Percentiles rank a stretch among this genome's conserved stretches.
phyloP scores from a whole-genome alignment of 108 stramenopile genomes.

The Pseudonitzschia delicatissima region DNA sequence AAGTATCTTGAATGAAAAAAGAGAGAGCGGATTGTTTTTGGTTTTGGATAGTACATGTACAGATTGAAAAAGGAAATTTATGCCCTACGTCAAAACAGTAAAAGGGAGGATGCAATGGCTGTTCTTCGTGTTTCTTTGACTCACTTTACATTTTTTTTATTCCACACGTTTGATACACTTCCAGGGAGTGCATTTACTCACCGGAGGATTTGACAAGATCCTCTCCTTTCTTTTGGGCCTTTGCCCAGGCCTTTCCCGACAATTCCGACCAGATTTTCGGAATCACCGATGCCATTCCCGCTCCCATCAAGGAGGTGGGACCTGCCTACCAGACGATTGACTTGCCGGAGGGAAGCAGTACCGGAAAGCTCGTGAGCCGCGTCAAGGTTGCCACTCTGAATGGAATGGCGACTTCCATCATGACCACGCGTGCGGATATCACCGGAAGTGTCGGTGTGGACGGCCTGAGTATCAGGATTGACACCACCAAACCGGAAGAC shows the following conservation, averaged over 20 bases:
- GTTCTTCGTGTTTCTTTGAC: too few species aligned
- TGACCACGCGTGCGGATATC: slow-evolving; percentile 73
- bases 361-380: slow-evolving; percentile 56
- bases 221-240: slow-evolving; percentile 88
- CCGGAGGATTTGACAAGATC: slow-evolving; percentile 77
- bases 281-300: slow-evolving; percentile 79
- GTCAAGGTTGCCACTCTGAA: slow-evolving; percentile 83
- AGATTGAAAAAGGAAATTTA: too few species aligned
- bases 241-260: slow-evolving; percentile 75
- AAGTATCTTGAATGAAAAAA: too few species aligned
- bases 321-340: slow-evolving; percentile 79
- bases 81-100: too few species aligned
- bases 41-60: not conserved
- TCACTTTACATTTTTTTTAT: too few species aligned
- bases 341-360: slow-evolving; percentile 31
- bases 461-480: slow-evolving; percentile 57
- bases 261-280: slow-evolving; percentile 76
- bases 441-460: slow-evolving; percentile 54
- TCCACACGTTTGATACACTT: too few species aligned
- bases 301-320: slow-evolving; percentile 79
- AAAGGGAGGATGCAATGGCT: too few species aligned
- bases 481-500: slow-evolving; percentile 80
- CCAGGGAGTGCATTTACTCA: slow-evolving; percentile 74
- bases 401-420: slow-evolving; percentile 84
- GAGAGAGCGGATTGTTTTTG: not conserved